Percentiles rank a stretch among this genome's conserved stretches.
phyloP scores from a whole-genome alignment of 1,284 basidiomycete species.

The Fistulina hepatica region DNA sequence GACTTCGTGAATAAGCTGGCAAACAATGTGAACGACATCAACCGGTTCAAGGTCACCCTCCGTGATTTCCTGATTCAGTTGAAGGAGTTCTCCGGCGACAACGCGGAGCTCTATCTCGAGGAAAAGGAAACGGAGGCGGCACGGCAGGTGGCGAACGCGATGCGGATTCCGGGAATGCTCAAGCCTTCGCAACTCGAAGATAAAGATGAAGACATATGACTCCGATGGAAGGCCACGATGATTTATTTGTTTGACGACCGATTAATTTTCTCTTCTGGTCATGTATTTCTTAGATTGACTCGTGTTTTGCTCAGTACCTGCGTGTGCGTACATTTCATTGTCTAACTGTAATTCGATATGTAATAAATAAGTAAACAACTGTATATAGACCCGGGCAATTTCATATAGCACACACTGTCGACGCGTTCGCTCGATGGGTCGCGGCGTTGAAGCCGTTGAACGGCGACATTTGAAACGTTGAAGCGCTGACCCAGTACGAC shows the following conservation, averaged over 20 bases:
- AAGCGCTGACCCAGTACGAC: too few species aligned
- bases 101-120: conserved; percentile 74
- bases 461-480: too few species aligned
- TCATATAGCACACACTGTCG: too few species aligned
- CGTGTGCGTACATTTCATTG: too few species aligned
- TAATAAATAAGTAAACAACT: too few species aligned
- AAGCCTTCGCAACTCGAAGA: conserved; percentile 93
- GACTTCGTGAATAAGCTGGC: conserved; percentile 75
- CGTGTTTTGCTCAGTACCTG: too few species aligned
- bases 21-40: conserved; percentile 83
- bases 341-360: too few species aligned
- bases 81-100: conserved; percentile 81
- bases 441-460: too few species aligned
- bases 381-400: too few species aligned
- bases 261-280: conserved; percentile 15
- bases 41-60: conserved; percentile 89
- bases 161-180: conserved; percentile 96
- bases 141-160: conserved; percentile 61
- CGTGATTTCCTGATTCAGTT: conserved; percentile 88
- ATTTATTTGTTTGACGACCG: too few species aligned
- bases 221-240: conserved; percentile 16
- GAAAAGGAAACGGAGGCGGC: conserved; percentile 87
- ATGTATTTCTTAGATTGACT: too few species aligned
- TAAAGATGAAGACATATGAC: conserved; percentile 76
- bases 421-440: too few species aligned